phyloP scores from a whole-genome alignment of 371 early-diverging fungal species.

The Phascolomyces articulosus region DNA sequence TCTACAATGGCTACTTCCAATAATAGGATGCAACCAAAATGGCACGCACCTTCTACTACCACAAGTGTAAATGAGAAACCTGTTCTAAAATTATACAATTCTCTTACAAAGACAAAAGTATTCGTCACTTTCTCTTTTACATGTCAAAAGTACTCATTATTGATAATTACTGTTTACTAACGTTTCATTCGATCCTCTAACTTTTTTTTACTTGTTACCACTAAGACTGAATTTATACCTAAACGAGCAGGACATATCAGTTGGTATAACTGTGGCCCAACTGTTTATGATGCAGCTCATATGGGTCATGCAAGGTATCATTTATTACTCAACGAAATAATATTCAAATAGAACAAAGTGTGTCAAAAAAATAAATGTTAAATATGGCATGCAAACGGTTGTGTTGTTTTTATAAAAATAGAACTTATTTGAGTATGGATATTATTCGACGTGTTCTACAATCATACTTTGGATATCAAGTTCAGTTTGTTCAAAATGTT shows the following conservation, averaged over 20 bases:
- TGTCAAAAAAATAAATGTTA: too few relatives aligned
- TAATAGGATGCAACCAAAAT: conserved; percentile 35
- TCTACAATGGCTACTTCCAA: conserved; percentile 1
- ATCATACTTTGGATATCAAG: conserved; percentile 97
- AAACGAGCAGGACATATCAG: conserved; percentile 77
- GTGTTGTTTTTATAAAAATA: too few relatives aligned
- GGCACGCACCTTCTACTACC: conserved; percentile 31
- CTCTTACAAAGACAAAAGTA: conserved; percentile 78
- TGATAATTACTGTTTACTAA: too few relatives aligned
- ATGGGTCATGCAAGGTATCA: conserved; percentile 94
- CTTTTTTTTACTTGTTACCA: neutral
- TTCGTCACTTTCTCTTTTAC: neutral
- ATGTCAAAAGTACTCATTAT: too few relatives aligned
- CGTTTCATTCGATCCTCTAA: neutral
- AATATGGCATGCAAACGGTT: too few relatives aligned
- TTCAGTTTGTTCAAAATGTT: conserved; percentile 98
- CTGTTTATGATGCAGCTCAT: conserved; percentile 99
- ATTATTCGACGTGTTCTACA: conserved; percentile 94
- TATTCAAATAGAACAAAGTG: too few relatives aligned
- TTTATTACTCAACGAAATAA: neutral
- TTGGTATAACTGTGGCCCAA: conserved; percentile 99
- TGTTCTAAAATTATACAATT: conserved; percentile 73
- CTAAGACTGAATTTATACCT: conserved; percentile 87
- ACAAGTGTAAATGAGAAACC: conserved; percentile 24
- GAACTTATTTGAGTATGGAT: conserved; percentile 97